phyloP scores from a whole-genome alignment of 2,329 filamentous ascomycete species.

The Xylariaceae sp. region DNA sequence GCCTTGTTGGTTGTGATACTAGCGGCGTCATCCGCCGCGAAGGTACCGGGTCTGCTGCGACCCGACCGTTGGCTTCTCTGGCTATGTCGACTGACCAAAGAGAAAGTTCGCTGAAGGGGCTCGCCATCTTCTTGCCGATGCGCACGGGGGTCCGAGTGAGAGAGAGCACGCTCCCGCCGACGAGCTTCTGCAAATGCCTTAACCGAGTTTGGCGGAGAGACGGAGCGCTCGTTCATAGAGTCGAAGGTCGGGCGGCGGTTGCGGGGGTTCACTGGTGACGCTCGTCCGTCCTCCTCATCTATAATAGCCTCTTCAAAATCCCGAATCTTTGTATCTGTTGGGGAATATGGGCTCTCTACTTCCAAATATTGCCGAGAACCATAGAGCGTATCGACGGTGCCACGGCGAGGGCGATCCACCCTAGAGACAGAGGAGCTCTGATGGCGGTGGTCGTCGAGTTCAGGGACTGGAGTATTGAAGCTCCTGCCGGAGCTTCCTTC shows the following conservation, averaged over 20 bases:
- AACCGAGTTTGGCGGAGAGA: conserved; percentile 92
- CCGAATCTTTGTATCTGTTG: conserved; percentile 47
- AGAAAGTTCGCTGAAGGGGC: conserved; percentile 66
- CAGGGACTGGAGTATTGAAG: conserved; percentile 70
- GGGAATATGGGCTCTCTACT: conserved; percentile 34
- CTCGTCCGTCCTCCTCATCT: conserved; percentile 61
- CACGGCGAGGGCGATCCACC: conserved; percentile 58
- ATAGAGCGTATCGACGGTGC: conserved; percentile 70
- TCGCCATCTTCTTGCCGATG: conserved; percentile 42
- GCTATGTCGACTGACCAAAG: conserved; percentile 61
- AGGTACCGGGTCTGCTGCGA: conserved; percentile 50
- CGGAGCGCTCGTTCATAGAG: conserved; percentile 57
- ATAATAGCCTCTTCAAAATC: conserved; percentile 85
- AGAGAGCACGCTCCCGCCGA: conserved; percentile 72
- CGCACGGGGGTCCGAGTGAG: conserved; percentile 43
- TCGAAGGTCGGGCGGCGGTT: conserved; percentile 54
- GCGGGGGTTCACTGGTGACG: conserved; percentile 38
- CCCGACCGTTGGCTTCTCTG: conserved; percentile 37
- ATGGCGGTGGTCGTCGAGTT: conserved; percentile 83
- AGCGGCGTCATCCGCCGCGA: conserved; percentile 54
- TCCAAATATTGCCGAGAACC: conserved; percentile 44
- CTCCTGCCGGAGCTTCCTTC: conserved; percentile 56
- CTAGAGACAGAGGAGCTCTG: conserved; percentile 59
- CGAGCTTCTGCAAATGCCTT: conserved; percentile 93
- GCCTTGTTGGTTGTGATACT: conserved; percentile 63